These are phyloP conservation scores for Xylaria cubensis DNA, from an alignment of 495 filamentous ascomycete genomes.

Conservation along the genomic window DNA sequence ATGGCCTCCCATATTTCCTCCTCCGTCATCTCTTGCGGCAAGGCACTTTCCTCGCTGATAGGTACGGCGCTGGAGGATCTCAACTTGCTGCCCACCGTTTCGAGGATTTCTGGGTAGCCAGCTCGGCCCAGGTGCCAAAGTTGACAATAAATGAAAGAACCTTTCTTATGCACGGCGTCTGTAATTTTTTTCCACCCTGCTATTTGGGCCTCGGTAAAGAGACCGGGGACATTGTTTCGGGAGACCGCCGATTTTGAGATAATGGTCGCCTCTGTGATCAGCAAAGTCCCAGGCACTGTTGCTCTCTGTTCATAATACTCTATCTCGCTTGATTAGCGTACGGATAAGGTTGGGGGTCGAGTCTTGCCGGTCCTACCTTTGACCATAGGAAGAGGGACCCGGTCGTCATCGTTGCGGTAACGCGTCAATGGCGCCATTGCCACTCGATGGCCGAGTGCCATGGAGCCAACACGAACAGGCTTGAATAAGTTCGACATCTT, in stretches of 20 bases:
- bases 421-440: constrained; percentile 64
- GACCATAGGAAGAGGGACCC: constrained; percentile 25
- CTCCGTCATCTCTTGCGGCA: constrained; percentile 55
- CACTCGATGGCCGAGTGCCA: constrained; percentile 61
- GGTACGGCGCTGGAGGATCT: constrained; percentile 30
- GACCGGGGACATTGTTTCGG: constrained; percentile 57
- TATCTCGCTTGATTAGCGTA: constrained; percentile 27
- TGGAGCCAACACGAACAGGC: constrained; percentile 55
- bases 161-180: constrained; percentile 60
- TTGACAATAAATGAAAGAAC: constrained; percentile 60
- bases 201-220: constrained; percentile 56
- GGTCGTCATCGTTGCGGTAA: constrained; percentile 53
- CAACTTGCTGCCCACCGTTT: constrained; percentile 38
- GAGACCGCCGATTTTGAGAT: constrained; percentile 57
- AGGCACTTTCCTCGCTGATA: constrained; percentile 8
- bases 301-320: constrained; percentile 64
- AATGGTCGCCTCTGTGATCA: constrained; percentile 63
- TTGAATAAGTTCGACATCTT: constrained; percentile 54
- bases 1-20: constrained; percentile 53
- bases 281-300: constrained; percentile 57
- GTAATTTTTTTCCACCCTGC: constrained; percentile 58
- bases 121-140: constrained; percentile 61
- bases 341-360: constrained; percentile 37
- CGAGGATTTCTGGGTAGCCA: constrained; percentile 48
- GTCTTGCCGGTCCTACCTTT: constrained; percentile 22